Base-by-base conservation (phyloP, 768 basidiomycete species). In the Tricholoma hemisulphureum region DNA sequence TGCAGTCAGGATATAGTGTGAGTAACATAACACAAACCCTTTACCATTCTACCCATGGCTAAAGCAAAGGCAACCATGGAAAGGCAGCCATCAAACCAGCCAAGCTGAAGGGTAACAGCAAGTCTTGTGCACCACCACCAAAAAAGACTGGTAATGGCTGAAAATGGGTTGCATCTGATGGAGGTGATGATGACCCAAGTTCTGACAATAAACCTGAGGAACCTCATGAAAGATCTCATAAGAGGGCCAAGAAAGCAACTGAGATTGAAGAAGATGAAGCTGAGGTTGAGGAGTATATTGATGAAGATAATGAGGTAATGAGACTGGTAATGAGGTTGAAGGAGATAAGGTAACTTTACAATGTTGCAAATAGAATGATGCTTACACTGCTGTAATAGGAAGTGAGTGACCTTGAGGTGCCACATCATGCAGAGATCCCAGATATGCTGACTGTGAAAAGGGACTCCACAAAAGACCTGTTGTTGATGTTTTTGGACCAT, bases 381-480 rank as follows among this genome's bases (percentile, higher is more conserved):
- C 37, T 35, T 24, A 35, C 35, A 39, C 37, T 39, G 37, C 28
- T 51, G 24, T 39, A 34, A 21, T 35, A 53, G 52, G 35, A 24
- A 53, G 52, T 7, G 3, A 39, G 37, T 39, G 50, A 35, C 50
- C 52, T 53, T 14, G 52, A 53, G 37, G 37, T 2, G 20, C 35
- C 16, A 26, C 52, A 53, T 53, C 32, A 28, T n/a, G 16, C 37
- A 20, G 52, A 37, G 9, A 21, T 53, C 31, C 31, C 14, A 8
- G 24, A 35, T n/a, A 18, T 13, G 35, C 10, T 53, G 18, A 24
- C n/a, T 31, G 52, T 53, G 8, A 53, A 53, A 28, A 39, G 8
- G 37, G 52, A 53, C 20, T 26, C 32, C 37, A 39, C 37, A 35
- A 53, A 53, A 53, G 52, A 53, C 35, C 52, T 53, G 32, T 39